Base-by-base conservation (phyloP, 2,329 filamentous ascomycete species). In the Pseudocercospora vitis region DNA sequence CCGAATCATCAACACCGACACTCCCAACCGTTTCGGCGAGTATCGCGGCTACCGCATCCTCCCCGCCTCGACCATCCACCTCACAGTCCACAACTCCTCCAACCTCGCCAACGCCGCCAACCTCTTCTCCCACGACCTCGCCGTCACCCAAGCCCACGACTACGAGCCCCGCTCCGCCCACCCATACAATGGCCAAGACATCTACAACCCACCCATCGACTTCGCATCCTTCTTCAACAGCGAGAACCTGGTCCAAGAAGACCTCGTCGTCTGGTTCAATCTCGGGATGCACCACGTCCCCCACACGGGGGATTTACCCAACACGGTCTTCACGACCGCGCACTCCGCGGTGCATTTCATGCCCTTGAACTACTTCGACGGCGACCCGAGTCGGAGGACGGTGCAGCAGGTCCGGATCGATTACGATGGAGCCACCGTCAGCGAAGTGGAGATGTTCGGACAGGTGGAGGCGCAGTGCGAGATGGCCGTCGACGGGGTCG, bases 211-310 rank as follows among this genome's bases (percentile, higher is more conserved):
- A 6, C 70, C 73, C 47, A 69, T 76, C 14, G 71, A 77, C 60
- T 78, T 78, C 54, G 52, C 57, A 45, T 69, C 72, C 45, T 74
- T 75, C 61, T 73, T 78, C 50, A 61, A 78, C 54, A 71, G 69
- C 40, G 73, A 79, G 61, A 67, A 57, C 7, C 62, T 78, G 2
- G 60, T 66, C 33, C 70, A 78, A 50, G 73, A 76, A 61, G 76
- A 78, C 50, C 53, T 79, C 9, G 78, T 81, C 2, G 49, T 82
- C 9, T 82, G 76, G 74, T 72, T 82, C 54, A 82, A 79, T 53
- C 61, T 80, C 6, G 81, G 81, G 12, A 82, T 80, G 76, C 79
- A 83, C 60, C 81, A 83, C 62, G 67, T 81, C n/a, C 77, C 80
- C 7, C 75, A 80, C 60, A 77, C 78, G 1, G 74, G 73, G 16